Base-by-base conservation (phyloP, 805 yeast genomes). In the Saccharomycopsis javanensis region DNA sequence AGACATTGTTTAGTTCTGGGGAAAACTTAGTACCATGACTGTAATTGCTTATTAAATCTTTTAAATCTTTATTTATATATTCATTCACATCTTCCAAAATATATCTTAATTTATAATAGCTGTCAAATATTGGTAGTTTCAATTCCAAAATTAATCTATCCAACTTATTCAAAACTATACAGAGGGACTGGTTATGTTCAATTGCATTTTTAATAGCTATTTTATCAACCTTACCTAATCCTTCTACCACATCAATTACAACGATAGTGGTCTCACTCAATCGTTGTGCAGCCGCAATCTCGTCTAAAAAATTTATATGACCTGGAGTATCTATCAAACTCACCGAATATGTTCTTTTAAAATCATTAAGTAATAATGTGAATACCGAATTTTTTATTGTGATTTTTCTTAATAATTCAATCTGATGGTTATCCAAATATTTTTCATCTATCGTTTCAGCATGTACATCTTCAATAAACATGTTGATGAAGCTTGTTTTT, bases 241-340 rank as follows among this genome's bases (percentile, higher is more conserved):
- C 97, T 67, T 92, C 97, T 1, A 89, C 83, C 1, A 78, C 83
- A 67, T 94, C 99, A n/a, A 92, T 74, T 0, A 88, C 86, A 1
- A 90, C 68, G 0, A 85, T 71, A 0, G 80, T 80, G 1, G 85
- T 80, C 61, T 94, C 97, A 0, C 79, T 77, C 0, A 83, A 72
- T 23, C 79, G 68, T 8, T 83, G 68, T 0, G 86, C 78, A 0
- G 79, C 76, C 0, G 80, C 75, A 3, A 81, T 70, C 63, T 94
- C 97, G 66, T 89, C 97, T 30, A 75, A 71, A 65, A 94, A 94
- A 65, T 89, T 84, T 0, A 80, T 78, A 69, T 94, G 98, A 0
- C 99, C 99, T 0, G 99, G 99, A 0, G 96, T 75, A 65, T 95
- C 99, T 0, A 89, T 62, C 0, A 91, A 60, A 64, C 86, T 88